phyloP scores from a whole-genome alignment of 2,329 filamentous ascomycete genomes.

The Xylaria polymorpha region DNA sequence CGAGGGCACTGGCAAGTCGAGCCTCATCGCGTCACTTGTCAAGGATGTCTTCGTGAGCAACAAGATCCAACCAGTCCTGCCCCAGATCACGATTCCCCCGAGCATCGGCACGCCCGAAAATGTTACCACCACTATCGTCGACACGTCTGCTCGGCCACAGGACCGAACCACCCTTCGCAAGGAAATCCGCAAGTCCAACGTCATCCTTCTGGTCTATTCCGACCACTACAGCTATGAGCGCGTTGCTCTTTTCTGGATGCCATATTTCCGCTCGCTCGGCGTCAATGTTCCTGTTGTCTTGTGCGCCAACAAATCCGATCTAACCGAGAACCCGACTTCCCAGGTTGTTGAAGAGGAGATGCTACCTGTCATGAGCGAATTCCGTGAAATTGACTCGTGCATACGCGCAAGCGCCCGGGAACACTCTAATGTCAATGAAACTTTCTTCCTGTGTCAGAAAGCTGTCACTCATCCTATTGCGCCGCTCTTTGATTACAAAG shows the following conservation, averaged over 20 bases:
- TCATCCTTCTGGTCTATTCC: constrained; percentile 95
- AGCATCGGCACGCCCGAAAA: constrained; percentile 94
- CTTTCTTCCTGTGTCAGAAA: constrained; percentile 98
- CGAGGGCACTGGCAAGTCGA: constrained; percentile 94
- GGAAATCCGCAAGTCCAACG: constrained; percentile 96
- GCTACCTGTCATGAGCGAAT: constrained; percentile 97
- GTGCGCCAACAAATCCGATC: constrained; percentile 97
- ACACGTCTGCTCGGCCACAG: constrained; percentile 94
- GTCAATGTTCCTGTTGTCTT: constrained; percentile 98
- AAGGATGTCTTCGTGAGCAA: constrained; percentile 96
- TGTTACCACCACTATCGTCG: constrained; percentile 96
- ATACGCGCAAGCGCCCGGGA: constrained; percentile 93
- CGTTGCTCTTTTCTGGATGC: constrained; percentile 98
- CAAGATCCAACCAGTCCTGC: constrained; percentile 94
- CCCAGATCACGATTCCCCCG: constrained; percentile 93
- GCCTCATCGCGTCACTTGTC: constrained; percentile 92
- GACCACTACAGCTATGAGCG: constrained; percentile 99
- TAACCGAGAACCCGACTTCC: constrained; percentile 78
- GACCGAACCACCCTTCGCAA: constrained; percentile 90
- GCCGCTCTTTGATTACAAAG: constrained; percentile 96
- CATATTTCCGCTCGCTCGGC: constrained; percentile 96
- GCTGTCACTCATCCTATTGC: constrained; percentile 97
- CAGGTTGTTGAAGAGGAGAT: constrained; percentile 97
- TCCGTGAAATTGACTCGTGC: constrained; percentile 98
- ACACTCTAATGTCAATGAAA: constrained; percentile 93